Percentiles rank a stretch among this genome's conserved stretches.
phyloP scores from a whole-genome alignment of 805 yeast species.

The Candida lessepsii region DNA sequence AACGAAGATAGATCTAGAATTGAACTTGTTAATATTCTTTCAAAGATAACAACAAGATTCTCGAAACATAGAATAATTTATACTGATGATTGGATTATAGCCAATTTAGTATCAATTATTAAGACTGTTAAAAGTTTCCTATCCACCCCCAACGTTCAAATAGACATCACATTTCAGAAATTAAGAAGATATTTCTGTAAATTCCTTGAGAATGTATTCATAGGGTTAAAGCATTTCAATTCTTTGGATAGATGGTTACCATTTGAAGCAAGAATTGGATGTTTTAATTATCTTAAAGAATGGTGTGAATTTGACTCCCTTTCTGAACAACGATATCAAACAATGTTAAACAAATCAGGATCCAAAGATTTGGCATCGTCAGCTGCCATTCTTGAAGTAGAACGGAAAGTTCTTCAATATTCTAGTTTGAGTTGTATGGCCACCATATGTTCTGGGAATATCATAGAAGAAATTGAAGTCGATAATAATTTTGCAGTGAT shows the following conservation, averaged over 20 bases:
- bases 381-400: conserved; percentile 77
- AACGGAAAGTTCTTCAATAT: conserved; percentile 63
- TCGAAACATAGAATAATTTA: conserved; percentile 46
- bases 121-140: conserved; percentile 62
- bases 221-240: conserved; percentile 47
- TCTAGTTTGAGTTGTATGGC: conserved; percentile 86
- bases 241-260: conserved; percentile 61
- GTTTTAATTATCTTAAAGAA: conserved; percentile 79
- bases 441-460: conserved; percentile 70
- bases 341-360: conserved; percentile 49
- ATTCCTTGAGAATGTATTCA: conserved; percentile 70
- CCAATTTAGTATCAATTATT: conserved; percentile 59
- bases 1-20: conserved; percentile 54
- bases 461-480: conserved; percentile 48
- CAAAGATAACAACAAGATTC: conserved; percentile 65
- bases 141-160: conserved; percentile 56
- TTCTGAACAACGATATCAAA: conserved; percentile 63
- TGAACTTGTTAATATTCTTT: conserved; percentile 75
- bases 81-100: conserved; percentile 67
- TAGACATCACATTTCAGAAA: conserved; percentile 68
- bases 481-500: conserved; percentile 30
- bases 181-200: conserved; percentile 83
- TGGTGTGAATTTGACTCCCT: conserved; percentile 86
- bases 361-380: conserved; percentile 47
- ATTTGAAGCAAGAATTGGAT: conserved; percentile 78